Base-by-base conservation (phyloP, 129 eudicot species). In the Escallonia herrerae region DNA sequence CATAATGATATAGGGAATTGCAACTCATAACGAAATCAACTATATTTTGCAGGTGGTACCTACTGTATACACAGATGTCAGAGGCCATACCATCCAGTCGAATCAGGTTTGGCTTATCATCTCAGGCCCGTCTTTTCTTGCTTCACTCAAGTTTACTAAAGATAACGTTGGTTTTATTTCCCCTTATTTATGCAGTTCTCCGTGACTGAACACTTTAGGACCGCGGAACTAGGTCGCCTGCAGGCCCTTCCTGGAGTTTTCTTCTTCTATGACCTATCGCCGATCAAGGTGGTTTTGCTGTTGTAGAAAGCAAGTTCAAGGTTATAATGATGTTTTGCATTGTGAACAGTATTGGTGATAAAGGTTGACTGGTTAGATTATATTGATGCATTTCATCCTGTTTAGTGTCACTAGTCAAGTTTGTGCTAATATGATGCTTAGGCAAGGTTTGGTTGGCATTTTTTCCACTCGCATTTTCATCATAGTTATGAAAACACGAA, bases 241-340 rank as follows among this genome's bases (percentile, higher is more conserved):
- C 81, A 80, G 74, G 58, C 96, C 14, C 89, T 91, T 80, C 97
- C 97, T 13, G 97, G 96, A 70, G 96, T 87, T 62, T 87, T 91
- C 80, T 91, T 87, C 94, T 84, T 84, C 63, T 87, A 91, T 70
- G 97, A 91, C 56, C 94, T 90, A 57, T 91, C 97, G 7, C 96
- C 95, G 12, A 87, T 91, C 72, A 90, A 86, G 93, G 97, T 82
- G 33, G 15, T 73, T 51, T 64, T 13, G 47, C 8, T 53, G 56
- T 46, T 52, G 13, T 60, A 11, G 14, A n/a, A 58, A 67, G 6
- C 40, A 52, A 3, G 50, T 40, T 50, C 10, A 43, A 22, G 2
- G 3, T 54, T 59, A 22, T 22, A 22, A 22, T 22, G 33, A 22
- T 22, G 5, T 59, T 42, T 2, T 45, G 49, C 45, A 14, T 71